A percentile compares a stretch with the other conserved stretches of the same genome.
phyloP scores from a whole-genome alignment of 331 rosid species.

The Malus hybrid region DNA sequence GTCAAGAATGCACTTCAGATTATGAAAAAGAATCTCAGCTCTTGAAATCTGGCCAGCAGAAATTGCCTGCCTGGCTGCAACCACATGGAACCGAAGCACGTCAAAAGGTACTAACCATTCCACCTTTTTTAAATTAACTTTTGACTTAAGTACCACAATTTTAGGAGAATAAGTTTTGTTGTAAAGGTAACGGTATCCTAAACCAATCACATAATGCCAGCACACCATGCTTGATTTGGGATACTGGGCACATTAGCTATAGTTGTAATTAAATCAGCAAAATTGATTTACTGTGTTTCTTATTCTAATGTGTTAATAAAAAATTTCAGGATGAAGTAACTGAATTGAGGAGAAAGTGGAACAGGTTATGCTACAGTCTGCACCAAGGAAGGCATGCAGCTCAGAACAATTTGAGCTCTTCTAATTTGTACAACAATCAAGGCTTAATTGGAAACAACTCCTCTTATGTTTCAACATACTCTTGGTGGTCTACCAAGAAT shows the following conservation, averaged over 20 bases:
- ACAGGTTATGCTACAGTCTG: constrained; percentile 61
- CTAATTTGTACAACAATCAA: constrained; percentile 19
- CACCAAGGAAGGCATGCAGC: constrained; percentile 50
- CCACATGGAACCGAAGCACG: constrained; percentile 46
- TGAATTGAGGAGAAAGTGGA: constrained; percentile 72
- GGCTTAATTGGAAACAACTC: constrained; percentile 30
- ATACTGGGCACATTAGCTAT: neutral
- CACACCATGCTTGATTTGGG: neutral
- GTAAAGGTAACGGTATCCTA: neutral
- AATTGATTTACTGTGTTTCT: neutral
- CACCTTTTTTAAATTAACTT: neutral
- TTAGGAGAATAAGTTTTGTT: neutral
- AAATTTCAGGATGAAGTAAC: constrained; percentile 53
- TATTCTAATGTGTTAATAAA: neutral
- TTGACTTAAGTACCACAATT: neutral
- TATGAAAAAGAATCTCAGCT: constrained; percentile 71
- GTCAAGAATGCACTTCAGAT: constrained; percentile 68
- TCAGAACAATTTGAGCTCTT: constrained; percentile 27
- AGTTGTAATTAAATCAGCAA: neutral
- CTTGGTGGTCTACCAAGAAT: constrained; percentile 52
- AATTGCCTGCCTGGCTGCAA: constrained; percentile 90
- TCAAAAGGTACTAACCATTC: constrained; percentile 50
- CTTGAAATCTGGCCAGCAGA: constrained; percentile 58
- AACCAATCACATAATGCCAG: neutral
- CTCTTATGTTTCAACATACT: constrained; percentile 48